A percentile compares a stretch with the other conserved stretches of the same genome.
Conservation (phyloP, 2,329 filamentous ascomycete species). For the Pseudogymnoascus sp. region DNA sequence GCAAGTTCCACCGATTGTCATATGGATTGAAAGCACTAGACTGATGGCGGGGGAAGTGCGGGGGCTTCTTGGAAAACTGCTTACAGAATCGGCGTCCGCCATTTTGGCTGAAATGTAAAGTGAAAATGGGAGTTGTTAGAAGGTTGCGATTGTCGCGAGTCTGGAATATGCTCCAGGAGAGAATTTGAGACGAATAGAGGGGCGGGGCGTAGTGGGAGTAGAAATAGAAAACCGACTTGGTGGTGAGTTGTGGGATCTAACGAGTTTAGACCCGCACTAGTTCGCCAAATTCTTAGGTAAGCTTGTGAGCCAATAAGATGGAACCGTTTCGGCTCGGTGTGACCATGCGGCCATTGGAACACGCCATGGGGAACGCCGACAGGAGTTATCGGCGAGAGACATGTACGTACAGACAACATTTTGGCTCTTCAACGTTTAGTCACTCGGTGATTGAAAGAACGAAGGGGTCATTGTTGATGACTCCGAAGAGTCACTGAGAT, state of each 20-base stretch:
- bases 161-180: slow-evolving; percentile 13
- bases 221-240: slow-evolving; percentile 19
- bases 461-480: slow-evolving; percentile 12
- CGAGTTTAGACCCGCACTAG: slow-evolving; percentile 9
- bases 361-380: not conserved
- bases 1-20: not conserved
- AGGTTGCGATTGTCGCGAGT: not conserved
- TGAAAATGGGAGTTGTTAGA: slow-evolving; percentile 20
- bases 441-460: slow-evolving; percentile 7
- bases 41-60: slow-evolving; percentile 24
- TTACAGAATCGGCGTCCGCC: slow-evolving; percentile 56
- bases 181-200: slow-evolving; percentile 18
- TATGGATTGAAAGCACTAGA: slow-evolving; percentile 19
- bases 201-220: slow-evolving; percentile 18
- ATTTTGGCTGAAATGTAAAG: slow-evolving; percentile 40
- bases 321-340: not conserved
- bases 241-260: slow-evolving; percentile 15
- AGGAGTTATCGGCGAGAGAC: not conserved
- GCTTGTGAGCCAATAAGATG: not conserved
- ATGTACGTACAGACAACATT: not conserved
- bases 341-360: slow-evolving; percentile 2
- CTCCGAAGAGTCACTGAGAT: slow-evolving; percentile 36
- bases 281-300: slow-evolving; percentile 7
- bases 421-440: not conserved
- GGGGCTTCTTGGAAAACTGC: slow-evolving; percentile 26